A percentile compares a stretch with the other conserved stretches of the same genome.
phyloP scores from a whole-genome alignment of 2,329 filamentous ascomycete genomes.

The Chaetomium sp. region DNA sequence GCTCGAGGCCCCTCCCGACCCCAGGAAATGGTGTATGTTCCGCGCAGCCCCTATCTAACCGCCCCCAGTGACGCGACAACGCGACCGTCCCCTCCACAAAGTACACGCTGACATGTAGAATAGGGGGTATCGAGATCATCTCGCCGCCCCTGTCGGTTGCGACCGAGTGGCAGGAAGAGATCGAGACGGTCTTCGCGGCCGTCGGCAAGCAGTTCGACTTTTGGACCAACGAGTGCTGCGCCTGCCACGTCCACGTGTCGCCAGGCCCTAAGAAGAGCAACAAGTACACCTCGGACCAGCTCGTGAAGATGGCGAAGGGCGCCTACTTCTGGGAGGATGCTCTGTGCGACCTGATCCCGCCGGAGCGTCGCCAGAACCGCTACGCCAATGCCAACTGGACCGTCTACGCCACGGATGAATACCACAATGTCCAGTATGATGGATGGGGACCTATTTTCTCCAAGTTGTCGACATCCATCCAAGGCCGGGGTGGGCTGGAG shows the following conservation, averaged over 20 bases:
- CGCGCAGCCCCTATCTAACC: no score
- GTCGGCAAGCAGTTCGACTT: background rate
- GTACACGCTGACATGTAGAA: background rate
- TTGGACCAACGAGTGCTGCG: background rate
- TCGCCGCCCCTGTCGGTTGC: background rate
- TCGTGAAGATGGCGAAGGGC: background rate
- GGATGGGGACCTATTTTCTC: background rate
- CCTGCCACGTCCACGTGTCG: background rate
- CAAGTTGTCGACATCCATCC: background rate
- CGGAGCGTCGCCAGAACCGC: background rate
- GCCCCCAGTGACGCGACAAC: no score
- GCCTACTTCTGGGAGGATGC: background rate
- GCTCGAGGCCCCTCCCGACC: background rate
- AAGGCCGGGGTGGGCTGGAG: background rate
- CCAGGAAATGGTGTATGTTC: background rate
- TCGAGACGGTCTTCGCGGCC: background rate
- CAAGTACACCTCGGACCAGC: background rate
- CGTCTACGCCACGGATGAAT: background rate
- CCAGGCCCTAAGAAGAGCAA: background rate
- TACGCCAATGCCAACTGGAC: background rate
- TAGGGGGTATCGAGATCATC: conserved; percentile 3
- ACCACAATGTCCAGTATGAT: background rate
- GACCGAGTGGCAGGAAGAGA: background rate
- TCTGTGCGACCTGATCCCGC: background rate
- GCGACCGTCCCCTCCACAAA: background rate